Evolutionary conservation across 2,329 filamentous ascomycete genomes (phyloP).

Genomic region (Aureobasidium melanogenum): DNA sequence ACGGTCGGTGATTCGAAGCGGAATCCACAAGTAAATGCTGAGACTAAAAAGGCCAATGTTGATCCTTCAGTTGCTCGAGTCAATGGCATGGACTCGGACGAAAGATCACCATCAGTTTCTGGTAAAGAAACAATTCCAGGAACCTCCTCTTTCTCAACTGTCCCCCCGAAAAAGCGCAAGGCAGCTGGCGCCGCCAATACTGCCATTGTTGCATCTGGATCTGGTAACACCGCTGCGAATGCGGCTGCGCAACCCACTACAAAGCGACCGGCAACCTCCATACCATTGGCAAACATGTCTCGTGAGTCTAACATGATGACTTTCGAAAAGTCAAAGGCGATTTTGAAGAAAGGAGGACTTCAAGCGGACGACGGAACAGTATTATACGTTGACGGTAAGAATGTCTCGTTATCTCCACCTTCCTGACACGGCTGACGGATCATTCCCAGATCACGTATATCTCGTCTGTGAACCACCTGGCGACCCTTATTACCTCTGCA

Average conservation of each 20-base stretch:
- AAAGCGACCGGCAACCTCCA: slow-evolving; percentile 27
- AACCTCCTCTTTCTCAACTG: slow-evolving; percentile 49
- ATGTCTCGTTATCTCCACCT: neutral
- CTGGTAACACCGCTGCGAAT: slow-evolving; percentile 18
- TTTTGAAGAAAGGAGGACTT: slow-evolving; percentile 66
- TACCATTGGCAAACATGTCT: slow-evolving; percentile 30
- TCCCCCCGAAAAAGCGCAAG: slow-evolving; percentile 75
- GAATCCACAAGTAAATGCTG: slow-evolving; percentile 47
- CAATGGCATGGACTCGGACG: neutral
- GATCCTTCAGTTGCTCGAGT: slow-evolving; percentile 17
- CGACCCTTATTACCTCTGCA: slow-evolving; percentile 93
- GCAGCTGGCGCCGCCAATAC: slow-evolving; percentile 42
- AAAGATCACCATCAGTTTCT: slow-evolving; percentile 5
- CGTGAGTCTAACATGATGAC: slow-evolving; percentile 79
- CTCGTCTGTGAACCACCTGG: slow-evolving; percentile 94
- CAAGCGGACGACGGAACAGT: slow-evolving; percentile 85
- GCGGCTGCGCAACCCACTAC: slow-evolving; percentile 16
- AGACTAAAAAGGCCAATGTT: slow-evolving; percentile 4
- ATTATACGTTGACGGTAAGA: slow-evolving; percentile 75
- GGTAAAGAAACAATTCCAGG: slow-evolving; percentile 34
- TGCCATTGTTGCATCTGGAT: slow-evolving; percentile 17
- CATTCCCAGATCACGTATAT: slow-evolving; percentile 70
- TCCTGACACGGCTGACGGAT: slow-evolving; percentile 26
- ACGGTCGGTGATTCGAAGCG: slow-evolving; percentile 17
- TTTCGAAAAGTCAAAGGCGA: slow-evolving; percentile 64